A percentile compares a stretch with the other conserved stretches of the same genome.
These are phyloP conservation scores for Tephrocybe sp. DNA, from an alignment of 768 basidiomycete genomes.

Conservation along the genomic window DNA sequence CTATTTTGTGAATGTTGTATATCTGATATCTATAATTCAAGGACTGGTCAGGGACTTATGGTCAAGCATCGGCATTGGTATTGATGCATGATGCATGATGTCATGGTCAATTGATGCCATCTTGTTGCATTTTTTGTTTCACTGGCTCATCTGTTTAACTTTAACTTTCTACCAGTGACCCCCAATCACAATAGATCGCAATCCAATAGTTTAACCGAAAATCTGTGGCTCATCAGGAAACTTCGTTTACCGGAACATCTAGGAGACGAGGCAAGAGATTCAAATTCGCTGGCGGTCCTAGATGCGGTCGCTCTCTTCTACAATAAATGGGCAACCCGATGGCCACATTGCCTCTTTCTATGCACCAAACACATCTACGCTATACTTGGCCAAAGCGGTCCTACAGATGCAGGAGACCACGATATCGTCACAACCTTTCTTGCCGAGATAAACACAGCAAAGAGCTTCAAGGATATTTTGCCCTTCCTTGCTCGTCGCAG, in stretches of 20 bases:
- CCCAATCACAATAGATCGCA: no score
- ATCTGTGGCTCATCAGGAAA: background rate
- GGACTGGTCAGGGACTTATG: no score
- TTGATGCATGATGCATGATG: no score
- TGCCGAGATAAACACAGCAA: background rate
- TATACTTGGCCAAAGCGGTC: background rate
- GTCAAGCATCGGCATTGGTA: no score
- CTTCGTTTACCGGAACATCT: background rate
- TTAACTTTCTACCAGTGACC: no score
- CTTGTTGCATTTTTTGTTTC: no score
- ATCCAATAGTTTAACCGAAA: background rate
- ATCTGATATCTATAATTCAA: no score
- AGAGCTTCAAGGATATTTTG: background rate
- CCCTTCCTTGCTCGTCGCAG: background rate
- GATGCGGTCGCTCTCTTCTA: background rate
- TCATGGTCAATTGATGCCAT: no score
- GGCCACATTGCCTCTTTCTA: background rate
- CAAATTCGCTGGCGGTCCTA: background rate
- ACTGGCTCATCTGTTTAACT: no score
- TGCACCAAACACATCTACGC: background rate
- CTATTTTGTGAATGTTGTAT: no score
- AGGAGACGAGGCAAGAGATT: background rate
- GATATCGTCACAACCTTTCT: background rate
- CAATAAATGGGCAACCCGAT: background rate
- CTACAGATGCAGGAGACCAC: background rate